phyloP scores from a whole-genome alignment of 805 yeast species.

The Saitoella complicata region DNA sequence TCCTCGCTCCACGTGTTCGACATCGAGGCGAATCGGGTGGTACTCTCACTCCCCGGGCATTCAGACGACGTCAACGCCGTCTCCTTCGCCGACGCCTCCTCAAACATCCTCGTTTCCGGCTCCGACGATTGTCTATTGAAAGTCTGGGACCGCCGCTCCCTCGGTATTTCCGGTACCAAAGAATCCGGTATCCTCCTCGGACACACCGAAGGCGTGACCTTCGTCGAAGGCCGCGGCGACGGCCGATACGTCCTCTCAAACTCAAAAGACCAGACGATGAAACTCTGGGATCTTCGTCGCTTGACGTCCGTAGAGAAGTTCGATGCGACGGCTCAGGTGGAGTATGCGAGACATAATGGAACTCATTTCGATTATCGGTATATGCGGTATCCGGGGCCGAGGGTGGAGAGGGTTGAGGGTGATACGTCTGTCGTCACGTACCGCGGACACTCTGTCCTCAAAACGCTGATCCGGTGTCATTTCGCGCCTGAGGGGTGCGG shows the following conservation, averaged over 20 bases:
- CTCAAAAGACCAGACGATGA: constrained; percentile 19
- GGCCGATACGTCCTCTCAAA: constrained; percentile 18
- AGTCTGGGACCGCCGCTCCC: constrained; percentile 30
- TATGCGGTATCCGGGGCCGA: constrained; percentile 12
- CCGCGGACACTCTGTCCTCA: constrained; percentile 17
- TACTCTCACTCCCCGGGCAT: constrained; percentile 11
- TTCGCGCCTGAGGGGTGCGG: constrained; percentile 17
- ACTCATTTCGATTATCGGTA: constrained; percentile 15
- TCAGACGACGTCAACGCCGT: constrained; percentile 18
- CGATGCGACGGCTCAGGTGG: constrained; percentile 3
- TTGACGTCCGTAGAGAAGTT: constrained; percentile 8
- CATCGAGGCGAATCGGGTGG: constrained; percentile 9
- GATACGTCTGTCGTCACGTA: constrained; percentile 19
- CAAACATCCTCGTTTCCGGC: constrained; percentile 31
- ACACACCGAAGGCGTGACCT: constrained; percentile 19
- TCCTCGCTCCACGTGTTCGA: constrained; percentile 13
- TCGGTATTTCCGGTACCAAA: constrained; percentile 4
- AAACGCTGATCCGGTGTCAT: constrained; percentile 18
- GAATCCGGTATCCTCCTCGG: constrained; percentile 18
- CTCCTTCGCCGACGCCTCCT: constrained; percentile 14
- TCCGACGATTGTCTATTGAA: constrained; percentile 35
- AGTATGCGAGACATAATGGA: neutral
- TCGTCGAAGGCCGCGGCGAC: constrained; percentile 16
- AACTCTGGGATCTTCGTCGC: constrained; percentile 19
- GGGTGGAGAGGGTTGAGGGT: constrained; percentile 1